These are phyloP conservation scores for Cicer cuneatum DNA, from an alignment of 306 rosid genomes.

Conservation along the genomic window DNA sequence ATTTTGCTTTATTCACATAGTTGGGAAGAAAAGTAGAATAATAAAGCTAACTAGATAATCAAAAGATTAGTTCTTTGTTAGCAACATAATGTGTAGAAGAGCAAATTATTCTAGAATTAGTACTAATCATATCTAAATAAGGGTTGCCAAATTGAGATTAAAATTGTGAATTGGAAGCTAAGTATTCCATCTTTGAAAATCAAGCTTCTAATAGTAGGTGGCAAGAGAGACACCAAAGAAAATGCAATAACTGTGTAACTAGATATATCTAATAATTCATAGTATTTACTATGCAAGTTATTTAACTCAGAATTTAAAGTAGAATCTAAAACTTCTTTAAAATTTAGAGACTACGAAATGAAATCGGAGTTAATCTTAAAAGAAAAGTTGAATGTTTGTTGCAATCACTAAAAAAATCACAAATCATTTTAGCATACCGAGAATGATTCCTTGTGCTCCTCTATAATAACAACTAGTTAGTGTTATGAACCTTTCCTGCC, in stretches of 20 bases:
- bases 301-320: neutral
- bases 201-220: too few species aligned
- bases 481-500: constrained; percentile 96
- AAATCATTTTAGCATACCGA: constrained; percentile 63
- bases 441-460: constrained; percentile 95
- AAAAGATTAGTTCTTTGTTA: too few species aligned
- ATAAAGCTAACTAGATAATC: neutral
- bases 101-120: too few species aligned
- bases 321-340: neutral
- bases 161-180: too few species aligned
- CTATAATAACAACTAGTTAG: constrained; percentile 90
- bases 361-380: neutral
- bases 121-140: too few species aligned
- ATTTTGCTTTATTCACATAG: neutral
- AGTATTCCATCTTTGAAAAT: too few species aligned
- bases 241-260: neutral
- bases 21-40: constrained; percentile 4
- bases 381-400: neutral
- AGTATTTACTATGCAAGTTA: neutral
- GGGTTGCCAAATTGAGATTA: too few species aligned
- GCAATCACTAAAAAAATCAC: constrained; percentile 24
- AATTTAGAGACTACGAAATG: neutral
- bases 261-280: neutral
- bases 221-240: constrained; percentile 1
- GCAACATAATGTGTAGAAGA: too few species aligned